These are phyloP conservation scores for Penicillium simplicissimum DNA, from an alignment of 495 filamentous ascomycete species.

Conservation along the genomic window DNA sequence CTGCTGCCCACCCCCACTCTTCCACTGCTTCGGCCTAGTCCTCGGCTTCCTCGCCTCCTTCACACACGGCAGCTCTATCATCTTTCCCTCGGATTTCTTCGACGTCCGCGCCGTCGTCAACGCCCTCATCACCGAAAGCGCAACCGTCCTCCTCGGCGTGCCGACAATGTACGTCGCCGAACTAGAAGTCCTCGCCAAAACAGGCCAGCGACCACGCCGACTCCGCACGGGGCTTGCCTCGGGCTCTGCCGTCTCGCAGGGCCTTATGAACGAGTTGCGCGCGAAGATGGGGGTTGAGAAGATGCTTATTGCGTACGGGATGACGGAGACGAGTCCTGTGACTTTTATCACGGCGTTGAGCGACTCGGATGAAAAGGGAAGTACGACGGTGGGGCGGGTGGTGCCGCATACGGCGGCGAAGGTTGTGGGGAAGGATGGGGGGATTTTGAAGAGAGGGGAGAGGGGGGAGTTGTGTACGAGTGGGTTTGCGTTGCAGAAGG, in stretches of 20 bases:
- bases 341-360: slow-evolving; percentile 18
- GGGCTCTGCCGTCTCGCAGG: slow-evolving; percentile 20
- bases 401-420: slow-evolving; percentile 77
- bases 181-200: slow-evolving; percentile 59
- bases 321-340: slow-evolving; percentile 27
- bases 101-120: slow-evolving; percentile 52
- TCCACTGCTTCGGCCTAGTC: slow-evolving; percentile 84
- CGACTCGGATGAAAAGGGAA: slow-evolving; percentile 17
- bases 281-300: slow-evolving; percentile 21
- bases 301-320: slow-evolving; percentile 28
- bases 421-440: slow-evolving; percentile 60
- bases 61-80: slow-evolving; percentile 62
- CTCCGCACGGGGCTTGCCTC: slow-evolving; percentile 24
- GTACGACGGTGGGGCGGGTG: slow-evolving; percentile 56
- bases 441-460: slow-evolving; percentile 53
- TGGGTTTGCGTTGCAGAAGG: slow-evolving; percentile 78
- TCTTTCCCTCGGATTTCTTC: slow-evolving; percentile 20
- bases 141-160: slow-evolving; percentile 80
- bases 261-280: slow-evolving; percentile 19
- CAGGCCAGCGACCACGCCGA: slow-evolving; percentile 9
- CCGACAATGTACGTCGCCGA: slow-evolving; percentile 85
- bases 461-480: slow-evolving; percentile 72
- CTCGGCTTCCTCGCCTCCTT: slow-evolving; percentile 83
- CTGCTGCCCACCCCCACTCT: slow-evolving; percentile 76
- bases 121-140: slow-evolving; percentile 60